A percentile compares a stretch with the other conserved stretches of the same genome.
Evolutionary conservation across 352 stramenopile species (phyloP).

Genomic region (Globisporangium viniferum): DNA sequence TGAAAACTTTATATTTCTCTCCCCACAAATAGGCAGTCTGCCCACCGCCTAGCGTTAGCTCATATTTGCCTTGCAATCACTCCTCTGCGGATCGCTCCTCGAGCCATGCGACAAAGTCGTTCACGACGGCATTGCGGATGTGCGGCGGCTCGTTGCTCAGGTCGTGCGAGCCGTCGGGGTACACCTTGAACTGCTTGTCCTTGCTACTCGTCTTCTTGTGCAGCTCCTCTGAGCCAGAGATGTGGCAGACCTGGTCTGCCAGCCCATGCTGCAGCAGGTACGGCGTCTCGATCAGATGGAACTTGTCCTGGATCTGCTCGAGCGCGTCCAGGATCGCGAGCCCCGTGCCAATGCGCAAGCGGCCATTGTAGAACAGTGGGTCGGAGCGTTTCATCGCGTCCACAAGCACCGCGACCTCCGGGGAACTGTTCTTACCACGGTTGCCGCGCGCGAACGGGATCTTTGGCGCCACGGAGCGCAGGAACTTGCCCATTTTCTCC

Average conservation of each 20-base stretch:
- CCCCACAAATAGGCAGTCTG: not conserved
- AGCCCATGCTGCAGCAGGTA: constrained; percentile 76
- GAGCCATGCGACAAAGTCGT: constrained; percentile 74
- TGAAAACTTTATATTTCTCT: not conserved
- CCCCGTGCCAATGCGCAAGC: constrained; percentile 68
- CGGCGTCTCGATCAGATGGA: constrained; percentile 59
- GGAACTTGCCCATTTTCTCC: constrained; percentile 44
- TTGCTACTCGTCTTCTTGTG: constrained; percentile 46
- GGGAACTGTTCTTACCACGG: constrained; percentile 58
- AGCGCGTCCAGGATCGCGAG: constrained; percentile 69
- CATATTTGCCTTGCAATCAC: not conserved
- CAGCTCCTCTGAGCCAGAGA: constrained; percentile 61
- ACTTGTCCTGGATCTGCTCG: constrained; percentile 46
- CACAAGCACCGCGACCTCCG: constrained; percentile 47
- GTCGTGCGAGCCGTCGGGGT: constrained; percentile 60
- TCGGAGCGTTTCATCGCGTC: constrained; percentile 57
- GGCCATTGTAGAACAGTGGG: constrained; percentile 70
- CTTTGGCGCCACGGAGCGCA: constrained; percentile 61
- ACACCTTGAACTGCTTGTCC: constrained; percentile 74
- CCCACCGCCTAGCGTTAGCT: not conserved
- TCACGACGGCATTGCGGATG: constrained; percentile 59
- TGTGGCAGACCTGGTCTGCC: constrained; percentile 64
- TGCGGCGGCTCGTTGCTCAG: constrained; percentile 66
- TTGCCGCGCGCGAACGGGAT: constrained; percentile 59
- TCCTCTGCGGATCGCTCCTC: constrained; percentile 31